phyloP scores from a whole-genome alignment of 495 filamentous ascomycete genomes.

The Lasiosphaeria hispida region DNA sequence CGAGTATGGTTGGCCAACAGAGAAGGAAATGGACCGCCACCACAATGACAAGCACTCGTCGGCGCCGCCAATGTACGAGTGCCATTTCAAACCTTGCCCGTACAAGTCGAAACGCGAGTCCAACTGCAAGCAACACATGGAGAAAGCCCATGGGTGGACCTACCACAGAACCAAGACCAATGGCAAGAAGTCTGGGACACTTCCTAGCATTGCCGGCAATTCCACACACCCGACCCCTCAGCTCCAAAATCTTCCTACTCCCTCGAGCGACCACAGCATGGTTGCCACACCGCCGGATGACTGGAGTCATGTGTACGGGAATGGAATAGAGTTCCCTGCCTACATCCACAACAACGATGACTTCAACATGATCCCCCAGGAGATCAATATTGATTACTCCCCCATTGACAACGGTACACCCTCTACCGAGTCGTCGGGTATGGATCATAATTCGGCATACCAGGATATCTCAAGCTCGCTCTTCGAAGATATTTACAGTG shows the following conservation, averaged over 20 bases:
- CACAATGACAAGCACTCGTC: conserved; percentile 90
- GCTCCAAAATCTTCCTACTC: conserved; percentile 54
- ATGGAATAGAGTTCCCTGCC: conserved; percentile 40
- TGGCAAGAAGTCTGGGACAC: conserved; percentile 45
- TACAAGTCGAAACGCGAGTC: conserved; percentile 95
- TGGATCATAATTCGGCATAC: conserved; percentile 46
- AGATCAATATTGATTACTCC: conserved; percentile 50
- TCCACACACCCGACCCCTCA: conserved; percentile 52
- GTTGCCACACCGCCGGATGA: conserved; percentile 46
- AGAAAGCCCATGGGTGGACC: conserved; percentile 88
- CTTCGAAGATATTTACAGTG: conserved; percentile 57
- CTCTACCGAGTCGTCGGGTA: conserved; percentile 40
- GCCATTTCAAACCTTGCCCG: conserved; percentile 78
- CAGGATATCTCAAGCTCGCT: conserved; percentile 44
- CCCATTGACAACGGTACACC: conserved; percentile 47
- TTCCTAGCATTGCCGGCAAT: conserved; percentile 29
- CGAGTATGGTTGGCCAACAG: conserved; percentile 87
- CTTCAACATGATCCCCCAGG: conserved; percentile 37
- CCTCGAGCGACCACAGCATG: conserved; percentile 42
- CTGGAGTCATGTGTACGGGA: conserved; percentile 29
- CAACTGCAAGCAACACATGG: conserved; percentile 99
- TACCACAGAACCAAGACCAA: conserved; percentile 94
- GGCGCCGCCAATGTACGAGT: conserved; percentile 74
- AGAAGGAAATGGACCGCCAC: conserved; percentile 95
- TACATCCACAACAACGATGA: conserved; percentile 40